Evolutionary conservation across 768 basidiomycete species (phyloP).

Genomic region (Trametes punicea): DNA sequence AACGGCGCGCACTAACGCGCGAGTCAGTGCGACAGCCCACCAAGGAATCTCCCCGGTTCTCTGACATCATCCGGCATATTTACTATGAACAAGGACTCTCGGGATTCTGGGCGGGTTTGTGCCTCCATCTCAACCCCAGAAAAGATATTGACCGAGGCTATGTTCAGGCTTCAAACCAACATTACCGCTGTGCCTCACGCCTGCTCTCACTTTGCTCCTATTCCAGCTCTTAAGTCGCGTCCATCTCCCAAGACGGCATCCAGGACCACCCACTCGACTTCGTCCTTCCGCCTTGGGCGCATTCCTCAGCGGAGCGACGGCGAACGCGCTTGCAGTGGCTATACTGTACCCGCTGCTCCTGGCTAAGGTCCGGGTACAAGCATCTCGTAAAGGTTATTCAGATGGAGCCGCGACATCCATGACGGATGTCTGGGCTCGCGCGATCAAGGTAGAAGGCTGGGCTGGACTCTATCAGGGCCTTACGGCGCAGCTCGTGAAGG

Average conservation of each 20-base stretch:
- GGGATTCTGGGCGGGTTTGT: slow-evolving; percentile 56
- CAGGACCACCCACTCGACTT: slow-evolving; percentile 27
- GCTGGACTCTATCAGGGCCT: slow-evolving; percentile 50
- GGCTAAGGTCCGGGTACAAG: slow-evolving; percentile 53
- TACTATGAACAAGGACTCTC: slow-evolving; percentile 45
- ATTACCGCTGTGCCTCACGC: slow-evolving; percentile 49
- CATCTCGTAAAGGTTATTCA: slow-evolving; percentile 20
- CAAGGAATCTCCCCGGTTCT: slow-evolving; percentile 7
- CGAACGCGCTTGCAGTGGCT: slow-evolving; percentile 47
- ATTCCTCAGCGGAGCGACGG: slow-evolving; percentile 54
- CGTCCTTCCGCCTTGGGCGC: slow-evolving; percentile 41
- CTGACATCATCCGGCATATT: slow-evolving; percentile 38
- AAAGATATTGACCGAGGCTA: neutral
- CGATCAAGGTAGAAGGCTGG: slow-evolving; percentile 16
- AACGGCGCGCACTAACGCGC: slow-evolving; percentile 21
- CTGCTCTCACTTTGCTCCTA: slow-evolving; percentile 53
- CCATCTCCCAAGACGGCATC: slow-evolving; percentile 21
- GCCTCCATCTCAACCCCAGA: neutral
- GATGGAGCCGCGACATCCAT: slow-evolving; percentile 21
- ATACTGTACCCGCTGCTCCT: slow-evolving; percentile 58
- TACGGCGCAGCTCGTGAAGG: slow-evolving; percentile 48
- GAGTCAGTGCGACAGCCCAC: neutral
- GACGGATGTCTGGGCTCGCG: slow-evolving; percentile 23
- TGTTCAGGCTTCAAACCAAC: slow-evolving; percentile 50
- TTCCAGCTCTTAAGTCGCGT: slow-evolving; percentile 49